phyloP scores from a whole-genome alignment of 192 early-diverging fungal species.

The Mortierella claussenii region DNA sequence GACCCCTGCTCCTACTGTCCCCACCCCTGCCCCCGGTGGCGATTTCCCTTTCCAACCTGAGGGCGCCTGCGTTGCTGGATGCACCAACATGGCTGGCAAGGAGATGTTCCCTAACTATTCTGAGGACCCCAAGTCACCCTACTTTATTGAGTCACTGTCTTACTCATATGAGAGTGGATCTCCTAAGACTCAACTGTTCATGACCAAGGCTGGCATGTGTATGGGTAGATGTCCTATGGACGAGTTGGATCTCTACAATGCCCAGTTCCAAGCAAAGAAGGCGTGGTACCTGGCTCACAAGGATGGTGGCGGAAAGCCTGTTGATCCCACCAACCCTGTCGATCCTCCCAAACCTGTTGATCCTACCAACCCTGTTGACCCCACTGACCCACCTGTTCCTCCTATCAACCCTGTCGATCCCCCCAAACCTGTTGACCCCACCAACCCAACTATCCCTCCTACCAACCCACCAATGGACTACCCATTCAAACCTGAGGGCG shows the following conservation, averaged over 20 bases:
- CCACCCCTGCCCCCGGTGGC: constrained; percentile 3
- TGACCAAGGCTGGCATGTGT: constrained; percentile 35
- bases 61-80: constrained; percentile 17
- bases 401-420: too few relatives aligned
- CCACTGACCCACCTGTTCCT: background rate
- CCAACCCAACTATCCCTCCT: constrained; percentile 2
- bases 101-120: constrained; percentile 34
- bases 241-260: constrained; percentile 16
- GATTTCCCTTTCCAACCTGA: constrained; percentile 35
- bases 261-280: constrained; percentile 7
- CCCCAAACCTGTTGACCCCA: background rate
- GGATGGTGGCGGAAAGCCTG: background rate
- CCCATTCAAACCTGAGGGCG: constrained; percentile 30
- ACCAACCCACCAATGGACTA: constrained; percentile 6
- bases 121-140: constrained; percentile 40
- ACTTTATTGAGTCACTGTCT: constrained; percentile 25
- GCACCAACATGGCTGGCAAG: constrained; percentile 33
- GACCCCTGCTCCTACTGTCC: background rate
- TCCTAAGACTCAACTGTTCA: constrained; percentile 10
- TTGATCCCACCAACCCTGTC: background rate
- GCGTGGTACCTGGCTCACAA: constrained; percentile 18
- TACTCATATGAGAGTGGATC: constrained; percentile 29
- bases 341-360: background rate
- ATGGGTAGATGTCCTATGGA: constrained; percentile 11
- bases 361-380: background rate